Evolutionary conservation across 2,329 filamentous ascomycete species (phyloP).

Genomic region (Tolypocladium cylindrosporum): DNA sequence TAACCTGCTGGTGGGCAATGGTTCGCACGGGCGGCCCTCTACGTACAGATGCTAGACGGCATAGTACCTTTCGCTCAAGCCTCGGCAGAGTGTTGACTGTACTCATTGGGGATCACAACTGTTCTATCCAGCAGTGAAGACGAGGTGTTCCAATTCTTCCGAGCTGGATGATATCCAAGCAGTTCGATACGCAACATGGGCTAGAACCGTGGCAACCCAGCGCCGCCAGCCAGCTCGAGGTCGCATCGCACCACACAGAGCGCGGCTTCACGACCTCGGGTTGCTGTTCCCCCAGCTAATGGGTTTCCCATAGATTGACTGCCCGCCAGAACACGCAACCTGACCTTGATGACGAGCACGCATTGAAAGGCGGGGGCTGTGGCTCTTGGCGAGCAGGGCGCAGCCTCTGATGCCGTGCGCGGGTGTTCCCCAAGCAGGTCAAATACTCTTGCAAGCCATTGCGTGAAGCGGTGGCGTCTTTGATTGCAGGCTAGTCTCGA

Average conservation of each 20-base stretch:
- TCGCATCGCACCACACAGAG: neutral
- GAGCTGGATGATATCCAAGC: neutral
- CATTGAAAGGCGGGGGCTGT: neutral
- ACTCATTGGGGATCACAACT: neutral
- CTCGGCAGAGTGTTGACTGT: neutral
- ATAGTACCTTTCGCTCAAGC: neutral
- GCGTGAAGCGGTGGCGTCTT: neutral
- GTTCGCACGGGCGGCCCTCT: neutral
- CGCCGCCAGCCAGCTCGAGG: neutral
- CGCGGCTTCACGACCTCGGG: neutral
- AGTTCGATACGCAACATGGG: neutral
- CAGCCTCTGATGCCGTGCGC: neutral
- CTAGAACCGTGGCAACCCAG: neutral
- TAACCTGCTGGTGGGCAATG: neutral
- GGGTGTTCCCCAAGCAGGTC: neutral
- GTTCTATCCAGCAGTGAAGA: neutral
- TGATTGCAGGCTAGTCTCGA: neutral
- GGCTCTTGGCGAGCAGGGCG: neutral
- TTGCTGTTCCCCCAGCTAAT: neutral
- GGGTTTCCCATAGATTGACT: neutral
- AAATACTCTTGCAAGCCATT: neutral
- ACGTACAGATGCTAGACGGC: neutral
- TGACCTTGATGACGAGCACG: neutral
- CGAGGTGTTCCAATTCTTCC: neutral
- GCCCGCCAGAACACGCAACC: neutral